A percentile compares a stretch with the other conserved stretches of the same genome.
Evolutionary conservation across 805 yeast species (phyloP).

Genomic region (Maudiozyma barnettii): DNA sequence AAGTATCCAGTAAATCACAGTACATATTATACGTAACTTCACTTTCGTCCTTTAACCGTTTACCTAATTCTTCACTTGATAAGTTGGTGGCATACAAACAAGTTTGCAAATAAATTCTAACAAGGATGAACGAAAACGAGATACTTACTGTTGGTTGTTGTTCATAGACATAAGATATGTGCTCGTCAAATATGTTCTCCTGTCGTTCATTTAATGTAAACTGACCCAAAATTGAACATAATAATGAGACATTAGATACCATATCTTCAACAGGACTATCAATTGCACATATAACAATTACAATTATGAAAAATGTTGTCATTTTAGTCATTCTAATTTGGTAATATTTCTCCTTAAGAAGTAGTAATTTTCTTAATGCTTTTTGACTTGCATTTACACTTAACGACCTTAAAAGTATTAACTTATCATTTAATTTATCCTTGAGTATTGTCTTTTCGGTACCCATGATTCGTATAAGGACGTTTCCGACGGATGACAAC

Average conservation of each 20-base stretch:
- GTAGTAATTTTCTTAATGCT: neutral
- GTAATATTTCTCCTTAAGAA: neutral
- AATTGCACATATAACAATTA: neutral
- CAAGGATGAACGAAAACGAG: neutral
- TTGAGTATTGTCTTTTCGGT: neutral
- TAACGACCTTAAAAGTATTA: neutral
- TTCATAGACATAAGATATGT: neutral
- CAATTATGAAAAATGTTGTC: neutral
- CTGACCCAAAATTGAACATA: neutral
- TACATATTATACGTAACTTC: neutral
- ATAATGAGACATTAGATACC: neutral
- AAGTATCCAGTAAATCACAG: neutral
- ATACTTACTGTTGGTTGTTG: neutral
- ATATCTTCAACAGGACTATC: neutral
- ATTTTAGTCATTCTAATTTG: neutral
- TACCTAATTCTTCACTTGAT: neutral
- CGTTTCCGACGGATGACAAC: neutral
- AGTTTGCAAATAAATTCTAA: neutral
- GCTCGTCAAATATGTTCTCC: neutral
- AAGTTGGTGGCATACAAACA: neutral
- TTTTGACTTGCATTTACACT: neutral
- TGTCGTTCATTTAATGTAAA: too few species aligned
- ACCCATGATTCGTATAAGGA: neutral
- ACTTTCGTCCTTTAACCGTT: neutral
- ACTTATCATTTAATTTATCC: neutral